Percentiles rank a stretch among this genome's conserved stretches.
Conservation (phyloP, 1,284 basidiomycete species). For the Papiliotrema nemorosa region DNA sequence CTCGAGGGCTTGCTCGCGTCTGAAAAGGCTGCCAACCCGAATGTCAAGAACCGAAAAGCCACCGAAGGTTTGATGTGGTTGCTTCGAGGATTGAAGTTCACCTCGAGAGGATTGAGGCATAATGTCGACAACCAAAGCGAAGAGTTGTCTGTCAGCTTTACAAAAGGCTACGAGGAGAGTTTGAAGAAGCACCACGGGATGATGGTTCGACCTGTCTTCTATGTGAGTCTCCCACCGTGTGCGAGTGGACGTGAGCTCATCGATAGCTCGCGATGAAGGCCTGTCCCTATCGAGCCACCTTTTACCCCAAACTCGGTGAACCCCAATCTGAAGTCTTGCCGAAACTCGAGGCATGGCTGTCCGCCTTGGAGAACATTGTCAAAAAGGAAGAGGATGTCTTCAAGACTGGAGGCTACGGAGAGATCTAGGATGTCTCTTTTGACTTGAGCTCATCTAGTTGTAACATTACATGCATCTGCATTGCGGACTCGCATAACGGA, state of each 20-base stretch:
- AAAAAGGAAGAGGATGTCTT: conserved; percentile 69
- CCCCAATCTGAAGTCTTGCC: conserved; percentile 65
- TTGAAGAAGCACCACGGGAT: conserved; percentile 87
- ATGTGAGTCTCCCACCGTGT: conserved; percentile 56
- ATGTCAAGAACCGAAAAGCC: conserved; percentile 71
- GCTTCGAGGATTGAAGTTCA: conserved; percentile 84
- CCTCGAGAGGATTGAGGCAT: conserved; percentile 70
- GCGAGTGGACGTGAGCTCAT: neutral
- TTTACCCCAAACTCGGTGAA: conserved; percentile 82
- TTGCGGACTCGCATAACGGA: too few relatives aligned
- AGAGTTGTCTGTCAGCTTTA: conserved; percentile 76
- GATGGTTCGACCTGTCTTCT: conserved; percentile 77
- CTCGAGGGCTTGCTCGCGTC: conserved; percentile 80
- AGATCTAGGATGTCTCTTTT: conserved; percentile 48
- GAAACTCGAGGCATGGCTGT: conserved; percentile 75
- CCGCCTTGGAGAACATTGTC: conserved; percentile 68
- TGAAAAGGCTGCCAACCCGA: conserved; percentile 60
- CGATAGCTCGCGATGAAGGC: conserved; percentile 89
- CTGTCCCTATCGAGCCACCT: conserved; percentile 85
- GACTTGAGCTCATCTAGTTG: too few relatives aligned
- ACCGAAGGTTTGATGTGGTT: conserved; percentile 94
- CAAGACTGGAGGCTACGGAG: conserved; percentile 63
- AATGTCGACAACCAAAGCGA: conserved; percentile 65
- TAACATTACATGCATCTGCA: too few relatives aligned
- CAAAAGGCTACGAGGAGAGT: conserved; percentile 73